Conservation (phyloP, 495 filamentous ascomycete genomes). For the Penicillium antarcticum region DNA sequence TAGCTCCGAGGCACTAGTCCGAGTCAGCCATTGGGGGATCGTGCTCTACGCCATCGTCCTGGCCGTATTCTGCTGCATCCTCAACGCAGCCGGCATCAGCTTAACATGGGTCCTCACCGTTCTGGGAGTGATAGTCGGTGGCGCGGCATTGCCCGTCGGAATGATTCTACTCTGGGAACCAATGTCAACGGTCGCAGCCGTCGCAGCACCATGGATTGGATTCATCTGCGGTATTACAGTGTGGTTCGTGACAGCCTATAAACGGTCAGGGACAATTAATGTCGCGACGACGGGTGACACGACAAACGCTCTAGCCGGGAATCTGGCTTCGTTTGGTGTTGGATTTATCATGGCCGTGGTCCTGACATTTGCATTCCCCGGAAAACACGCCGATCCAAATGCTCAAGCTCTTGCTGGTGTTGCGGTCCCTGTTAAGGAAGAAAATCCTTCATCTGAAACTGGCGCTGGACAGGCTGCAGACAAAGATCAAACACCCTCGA, state of each 20-base stretch:
- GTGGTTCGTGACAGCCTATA: slow-evolving; percentile 35
- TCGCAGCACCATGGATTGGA: slow-evolving; percentile 31
- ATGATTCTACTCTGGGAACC: slow-evolving; percentile 37
- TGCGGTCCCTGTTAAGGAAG: slow-evolving; percentile 10
- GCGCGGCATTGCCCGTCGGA: slow-evolving; percentile 37
- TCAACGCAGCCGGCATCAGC: slow-evolving; percentile 41
- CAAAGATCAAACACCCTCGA: background rate
- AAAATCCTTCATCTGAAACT: background rate
- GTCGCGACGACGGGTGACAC: slow-evolving; percentile 32
- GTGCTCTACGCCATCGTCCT: slow-evolving; percentile 46
- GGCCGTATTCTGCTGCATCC: slow-evolving; percentile 40
- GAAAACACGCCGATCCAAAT: slow-evolving; percentile 20
- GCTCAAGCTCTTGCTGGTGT: slow-evolving; percentile 5
- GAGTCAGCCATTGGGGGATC: slow-evolving; percentile 45
- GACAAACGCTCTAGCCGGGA: slow-evolving; percentile 39
- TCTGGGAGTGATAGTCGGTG: slow-evolving; percentile 44
- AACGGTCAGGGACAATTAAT: slow-evolving; percentile 27
- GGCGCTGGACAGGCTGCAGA: background rate
- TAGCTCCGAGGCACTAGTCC: slow-evolving; percentile 39
- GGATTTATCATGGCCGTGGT: slow-evolving; percentile 32
- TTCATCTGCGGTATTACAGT: slow-evolving; percentile 25
- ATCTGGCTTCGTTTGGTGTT: slow-evolving; percentile 30
- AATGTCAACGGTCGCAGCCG: slow-evolving; percentile 32
- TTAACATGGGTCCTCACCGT: slow-evolving; percentile 46
- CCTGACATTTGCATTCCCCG: slow-evolving; percentile 31